Conservation (phyloP, 768 basidiomycete species). For the Auricularia heimuer region DNA sequence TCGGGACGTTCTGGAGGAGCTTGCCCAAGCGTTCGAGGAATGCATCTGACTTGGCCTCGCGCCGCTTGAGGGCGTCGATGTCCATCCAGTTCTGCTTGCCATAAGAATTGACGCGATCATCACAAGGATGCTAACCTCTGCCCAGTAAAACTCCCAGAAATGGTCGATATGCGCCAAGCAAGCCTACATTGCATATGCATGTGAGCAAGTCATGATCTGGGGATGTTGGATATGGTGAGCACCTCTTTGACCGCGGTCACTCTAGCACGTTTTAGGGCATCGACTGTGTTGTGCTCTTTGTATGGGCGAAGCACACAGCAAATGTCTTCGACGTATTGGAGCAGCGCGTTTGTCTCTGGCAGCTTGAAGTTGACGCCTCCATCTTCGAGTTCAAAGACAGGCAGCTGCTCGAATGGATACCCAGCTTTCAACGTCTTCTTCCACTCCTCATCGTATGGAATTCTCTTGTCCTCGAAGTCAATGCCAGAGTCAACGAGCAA, state of each 20-base stretch:
- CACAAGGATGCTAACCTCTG: background rate
- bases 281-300: background rate
- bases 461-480: background rate
- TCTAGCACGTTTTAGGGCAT: background rate
- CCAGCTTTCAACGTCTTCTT: background rate
- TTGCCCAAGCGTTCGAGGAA: background rate
- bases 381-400: background rate
- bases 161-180: background rate
- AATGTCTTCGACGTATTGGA: background rate
- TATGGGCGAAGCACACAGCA: background rate
- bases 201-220: background rate
- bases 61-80: background rate
- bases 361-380: background rate
- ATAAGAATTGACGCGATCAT: background rate
- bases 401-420: background rate
- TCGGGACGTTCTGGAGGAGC: background rate
- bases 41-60: background rate
- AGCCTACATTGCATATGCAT: background rate
- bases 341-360: background rate
- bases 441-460: background rate
- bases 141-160: background rate
- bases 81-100: background rate
- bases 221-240: background rate
- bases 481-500: background rate
- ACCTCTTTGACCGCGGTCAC: background rate